Conservation (phyloP, 2,329 filamentous ascomycete species). For the Xylariaceae sp. region DNA sequence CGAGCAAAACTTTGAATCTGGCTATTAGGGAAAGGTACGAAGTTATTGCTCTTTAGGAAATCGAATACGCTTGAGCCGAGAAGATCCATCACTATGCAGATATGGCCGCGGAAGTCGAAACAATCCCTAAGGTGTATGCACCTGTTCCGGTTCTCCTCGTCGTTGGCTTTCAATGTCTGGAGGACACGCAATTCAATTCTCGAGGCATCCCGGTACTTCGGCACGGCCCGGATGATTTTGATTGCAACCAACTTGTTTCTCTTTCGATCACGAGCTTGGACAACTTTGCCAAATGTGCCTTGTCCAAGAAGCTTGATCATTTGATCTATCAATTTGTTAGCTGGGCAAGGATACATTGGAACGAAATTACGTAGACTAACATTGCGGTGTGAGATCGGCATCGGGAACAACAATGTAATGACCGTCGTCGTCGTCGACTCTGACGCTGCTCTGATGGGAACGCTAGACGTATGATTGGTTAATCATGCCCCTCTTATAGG, state of each 20-base stretch:
- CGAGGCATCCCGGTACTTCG: conserved; percentile 96
- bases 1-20: conserved; percentile 97
- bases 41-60: conserved; percentile 92
- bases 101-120: conserved; percentile 96
- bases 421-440: conserved; percentile 94
- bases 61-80: conserved; percentile 97
- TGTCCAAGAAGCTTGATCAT: conserved; percentile 90
- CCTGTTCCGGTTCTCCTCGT: conserved; percentile 87
- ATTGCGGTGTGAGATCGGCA: conserved; percentile 83
- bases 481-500: conserved; percentile 1
- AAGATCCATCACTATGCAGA: conserved; percentile 78
- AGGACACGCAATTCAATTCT: conserved; percentile 92
- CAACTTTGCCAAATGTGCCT: conserved; percentile 97
- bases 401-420: conserved; percentile 95
- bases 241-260: conserved; percentile 83
- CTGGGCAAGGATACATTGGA: background rate
- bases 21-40: conserved; percentile 96
- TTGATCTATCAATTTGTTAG: conserved; percentile 62
- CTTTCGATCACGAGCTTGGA: conserved; percentile 82
- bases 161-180: conserved; percentile 88
- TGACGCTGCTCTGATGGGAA: conserved; percentile 56
- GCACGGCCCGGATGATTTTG: conserved; percentile 97
- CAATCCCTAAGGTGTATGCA: conserved; percentile 97
- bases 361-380: conserved; percentile 58
- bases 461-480: conserved; percentile 22